phyloP scores from a whole-genome alignment of 2,329 filamentous ascomycete species.

The Pseudovirgaria hyperparasitica region DNA sequence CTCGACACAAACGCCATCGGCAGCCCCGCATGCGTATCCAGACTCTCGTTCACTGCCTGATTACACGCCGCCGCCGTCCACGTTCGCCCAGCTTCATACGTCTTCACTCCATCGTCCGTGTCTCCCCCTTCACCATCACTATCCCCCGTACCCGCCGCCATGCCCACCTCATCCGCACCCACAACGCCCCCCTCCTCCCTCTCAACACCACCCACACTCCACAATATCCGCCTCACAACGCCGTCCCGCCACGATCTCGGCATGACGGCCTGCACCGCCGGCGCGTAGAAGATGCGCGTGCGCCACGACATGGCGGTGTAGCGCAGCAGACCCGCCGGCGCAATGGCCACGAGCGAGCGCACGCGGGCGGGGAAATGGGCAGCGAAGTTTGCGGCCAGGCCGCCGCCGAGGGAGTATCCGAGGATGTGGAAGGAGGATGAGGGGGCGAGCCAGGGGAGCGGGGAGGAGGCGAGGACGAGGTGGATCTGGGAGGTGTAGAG shows the following conservation, averaged over 20 bases:
- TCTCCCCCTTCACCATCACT: background rate
- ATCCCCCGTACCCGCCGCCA: background rate
- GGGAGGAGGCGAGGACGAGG: slow-evolving; percentile 56
- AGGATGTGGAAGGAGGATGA: slow-evolving; percentile 51
- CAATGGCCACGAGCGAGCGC: slow-evolving; percentile 59
- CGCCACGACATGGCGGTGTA: slow-evolving; percentile 46
- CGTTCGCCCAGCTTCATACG: background rate
- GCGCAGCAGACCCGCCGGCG: slow-evolving; percentile 67
- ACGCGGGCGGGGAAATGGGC: slow-evolving; percentile 57
- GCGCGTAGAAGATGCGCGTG: slow-evolving; percentile 52
- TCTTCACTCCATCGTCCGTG: slow-evolving; percentile 1
- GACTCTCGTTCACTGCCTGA: slow-evolving; percentile 6
- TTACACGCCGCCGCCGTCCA: background rate
- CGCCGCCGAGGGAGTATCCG: slow-evolving; percentile 72
- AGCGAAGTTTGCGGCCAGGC: slow-evolving; percentile 57
- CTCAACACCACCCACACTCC: slow-evolving; percentile 12
- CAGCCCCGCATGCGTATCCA: slow-evolving; percentile 44
- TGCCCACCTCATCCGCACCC: slow-evolving; percentile 6
- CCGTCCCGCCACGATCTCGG: slow-evolving; percentile 30
- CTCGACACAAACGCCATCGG: slow-evolving; percentile 57
- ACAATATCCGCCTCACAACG: slow-evolving; percentile 18
- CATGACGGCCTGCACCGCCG: slow-evolving; percentile 41
- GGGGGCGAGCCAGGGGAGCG: slow-evolving; percentile 51
- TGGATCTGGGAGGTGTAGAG: slow-evolving; percentile 64
- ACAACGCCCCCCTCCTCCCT: slow-evolving; percentile 10